Conservation (phyloP, 2,329 filamentous ascomycete species). For the Cyclaneusma minus region DNA sequence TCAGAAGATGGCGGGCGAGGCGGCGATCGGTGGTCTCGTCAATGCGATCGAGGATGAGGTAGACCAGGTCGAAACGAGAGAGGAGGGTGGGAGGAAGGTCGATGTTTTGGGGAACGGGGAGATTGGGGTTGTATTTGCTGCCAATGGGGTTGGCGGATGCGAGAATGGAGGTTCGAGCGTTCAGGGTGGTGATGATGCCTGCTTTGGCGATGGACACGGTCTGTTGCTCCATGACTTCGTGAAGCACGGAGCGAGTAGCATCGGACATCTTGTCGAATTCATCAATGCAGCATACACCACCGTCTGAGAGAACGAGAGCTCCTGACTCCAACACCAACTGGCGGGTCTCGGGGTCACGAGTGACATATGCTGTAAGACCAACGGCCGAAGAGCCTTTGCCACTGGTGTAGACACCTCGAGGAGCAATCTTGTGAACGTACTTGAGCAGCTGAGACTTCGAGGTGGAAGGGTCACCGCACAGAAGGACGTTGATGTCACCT, state of each 20-base stretch:
- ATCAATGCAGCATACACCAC: constrained; percentile 64
- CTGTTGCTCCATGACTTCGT: constrained; percentile 73
- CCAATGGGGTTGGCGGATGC: constrained; percentile 97
- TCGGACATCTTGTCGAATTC: constrained; percentile 74
- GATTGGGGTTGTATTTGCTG: constrained; percentile 90
- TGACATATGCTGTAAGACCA: constrained; percentile 64
- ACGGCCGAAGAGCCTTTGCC: constrained; percentile 65
- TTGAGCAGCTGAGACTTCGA: constrained; percentile 88
- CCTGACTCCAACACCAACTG: constrained; percentile 63
- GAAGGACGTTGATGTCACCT: constrained; percentile 91
- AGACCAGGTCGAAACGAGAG: constrained; percentile 92
- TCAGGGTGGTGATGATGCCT: constrained; percentile 74
- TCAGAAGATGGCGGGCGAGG: constrained; percentile 80
- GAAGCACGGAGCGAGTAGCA: constrained; percentile 55
- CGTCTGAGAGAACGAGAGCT: constrained; percentile 58
- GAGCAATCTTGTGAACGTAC: constrained; percentile 96
- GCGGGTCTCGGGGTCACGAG: constrained; percentile 56
- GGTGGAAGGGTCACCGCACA: constrained; percentile 94
- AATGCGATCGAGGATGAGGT: constrained; percentile 85
- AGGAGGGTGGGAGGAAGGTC: constrained; percentile 89
- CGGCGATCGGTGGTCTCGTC: constrained; percentile 83
- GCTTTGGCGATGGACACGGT: constrained; percentile 67
- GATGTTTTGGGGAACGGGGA: constrained; percentile 95
- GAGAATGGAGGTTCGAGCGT: constrained; percentile 87
- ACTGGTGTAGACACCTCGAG: constrained; percentile 66